Conservation (phyloP, 75 land plant species). For the Gnetum montanum region DNA sequence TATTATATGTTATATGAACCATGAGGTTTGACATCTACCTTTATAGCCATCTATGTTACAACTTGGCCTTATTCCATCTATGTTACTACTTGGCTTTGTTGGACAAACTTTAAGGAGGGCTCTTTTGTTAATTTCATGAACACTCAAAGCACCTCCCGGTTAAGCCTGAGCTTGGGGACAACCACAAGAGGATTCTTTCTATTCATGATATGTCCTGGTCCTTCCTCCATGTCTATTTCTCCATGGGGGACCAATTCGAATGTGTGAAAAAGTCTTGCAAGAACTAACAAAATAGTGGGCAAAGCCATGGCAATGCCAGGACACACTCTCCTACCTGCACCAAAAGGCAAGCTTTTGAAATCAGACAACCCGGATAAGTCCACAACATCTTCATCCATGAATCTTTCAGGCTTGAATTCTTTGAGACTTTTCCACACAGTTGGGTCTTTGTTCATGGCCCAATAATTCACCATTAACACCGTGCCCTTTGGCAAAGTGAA, state of each 20-base stretch:
- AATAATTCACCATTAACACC: neutral
- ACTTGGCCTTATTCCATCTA: no score
- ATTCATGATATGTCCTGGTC: neutral
- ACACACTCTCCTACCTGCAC: neutral
- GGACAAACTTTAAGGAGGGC: no score
- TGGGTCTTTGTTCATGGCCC: conserved; percentile 4
- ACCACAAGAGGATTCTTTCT: neutral
- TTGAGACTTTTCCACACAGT: neutral
- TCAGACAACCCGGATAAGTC: neutral
- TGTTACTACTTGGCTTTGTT: no score
- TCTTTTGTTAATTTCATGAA: no score
- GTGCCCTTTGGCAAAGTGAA: neutral
- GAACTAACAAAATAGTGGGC: neutral
- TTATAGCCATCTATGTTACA: no score
- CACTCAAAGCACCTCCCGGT: no score
- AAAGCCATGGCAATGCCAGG: neutral
- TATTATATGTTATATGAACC: no score
- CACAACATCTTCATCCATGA: neutral
- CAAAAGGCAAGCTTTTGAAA: neutral
- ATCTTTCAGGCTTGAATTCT: conserved; percentile 2
- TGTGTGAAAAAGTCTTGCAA: neutral
- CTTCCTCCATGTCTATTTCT: neutral
- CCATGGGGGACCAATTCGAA: neutral
- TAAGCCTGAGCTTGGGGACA: neutral
- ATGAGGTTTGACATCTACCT: no score